phyloP scores from a whole-genome alignment of 1,139 yeast species.

The Debaryomyces fabryi region DNA sequence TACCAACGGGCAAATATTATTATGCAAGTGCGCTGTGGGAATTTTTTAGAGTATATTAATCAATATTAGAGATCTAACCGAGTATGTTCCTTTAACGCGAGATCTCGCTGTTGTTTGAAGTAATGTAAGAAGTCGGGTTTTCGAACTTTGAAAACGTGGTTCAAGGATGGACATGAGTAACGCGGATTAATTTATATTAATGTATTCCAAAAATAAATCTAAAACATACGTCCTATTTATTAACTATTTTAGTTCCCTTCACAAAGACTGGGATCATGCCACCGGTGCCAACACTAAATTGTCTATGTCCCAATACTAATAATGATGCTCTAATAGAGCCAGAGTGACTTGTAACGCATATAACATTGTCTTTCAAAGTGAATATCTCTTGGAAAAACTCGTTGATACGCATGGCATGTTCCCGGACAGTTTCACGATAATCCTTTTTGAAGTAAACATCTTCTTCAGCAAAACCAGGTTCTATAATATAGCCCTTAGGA shows the following conservation, averaged over 20 bases:
- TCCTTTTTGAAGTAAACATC: slow-evolving; percentile 42
- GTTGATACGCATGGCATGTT: slow-evolving; percentile 43
- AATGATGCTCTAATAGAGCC: slow-evolving; percentile 46
- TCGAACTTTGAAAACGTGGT: neutral
- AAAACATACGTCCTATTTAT: neutral
- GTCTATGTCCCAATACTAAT: slow-evolving; percentile 43
- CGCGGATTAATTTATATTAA: neutral
- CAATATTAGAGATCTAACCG: neutral
- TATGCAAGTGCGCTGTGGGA: neutral
- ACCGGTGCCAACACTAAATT: slow-evolving; percentile 48
- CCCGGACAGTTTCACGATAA: slow-evolving; percentile 43
- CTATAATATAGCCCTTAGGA: slow-evolving; percentile 35
- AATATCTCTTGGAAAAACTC: slow-evolving; percentile 40
- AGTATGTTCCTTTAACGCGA: neutral
- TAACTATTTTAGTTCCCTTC: slow-evolving; percentile 25
- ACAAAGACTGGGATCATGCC: slow-evolving; percentile 50
- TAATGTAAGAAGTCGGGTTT: too few relatives aligned
- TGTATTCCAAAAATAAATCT: neutral
- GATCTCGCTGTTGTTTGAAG: neutral
- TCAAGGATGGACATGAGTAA: neutral
- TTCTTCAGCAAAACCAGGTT: slow-evolving; percentile 42
- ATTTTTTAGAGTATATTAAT: neutral
- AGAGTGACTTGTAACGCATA: slow-evolving; percentile 41
- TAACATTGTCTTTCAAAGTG: slow-evolving; percentile 24
- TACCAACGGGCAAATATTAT: neutral